A percentile compares a stretch with the other conserved stretches of the same genome.
These are phyloP conservation scores for Lachancea waltii DNA, from an alignment of 805 yeast genomes.

Conservation along the genomic window DNA sequence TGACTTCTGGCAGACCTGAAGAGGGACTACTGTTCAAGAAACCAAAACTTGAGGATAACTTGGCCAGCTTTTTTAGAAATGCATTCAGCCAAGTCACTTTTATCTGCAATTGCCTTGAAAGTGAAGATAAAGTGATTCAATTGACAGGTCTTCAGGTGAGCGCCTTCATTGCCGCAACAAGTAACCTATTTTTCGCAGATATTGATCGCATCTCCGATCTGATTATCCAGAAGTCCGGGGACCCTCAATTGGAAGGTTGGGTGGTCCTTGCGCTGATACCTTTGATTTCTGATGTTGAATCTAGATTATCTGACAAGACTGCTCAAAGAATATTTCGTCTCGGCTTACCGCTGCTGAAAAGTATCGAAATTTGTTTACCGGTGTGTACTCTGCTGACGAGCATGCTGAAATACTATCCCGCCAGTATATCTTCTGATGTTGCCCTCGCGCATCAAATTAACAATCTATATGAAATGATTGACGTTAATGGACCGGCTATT, in stretches of 20 bases:
- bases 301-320: neutral
- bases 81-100: constrained; percentile 17
- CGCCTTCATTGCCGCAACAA: constrained; percentile 13
- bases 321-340: constrained; percentile 23
- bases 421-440: constrained; percentile 30
- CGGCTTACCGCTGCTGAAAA: constrained; percentile 33
- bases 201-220: constrained; percentile 8
- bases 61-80: constrained; percentile 11
- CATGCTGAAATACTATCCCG: constrained; percentile 16
- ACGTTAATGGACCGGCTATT: constrained; percentile 52
- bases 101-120: constrained; percentile 14
- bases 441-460: constrained; percentile 42
- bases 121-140: constrained; percentile 6
- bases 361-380: constrained; percentile 15
- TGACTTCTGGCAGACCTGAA: neutral
- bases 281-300: constrained; percentile 12
- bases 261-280: constrained; percentile 20
- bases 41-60: constrained; percentile 13
- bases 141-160: constrained; percentile 19
- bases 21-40: constrained; percentile 19
- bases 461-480: constrained; percentile 46
- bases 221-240: constrained; percentile 16
- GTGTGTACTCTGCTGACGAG: constrained; percentile 23
- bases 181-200: constrained; percentile 3
- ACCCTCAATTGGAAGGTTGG: constrained; percentile 16